Percentiles rank a stretch among this genome's conserved stretches.
Conservation (phyloP, 805 yeast genomes). For the Clavispora carvajalis region DNA sequence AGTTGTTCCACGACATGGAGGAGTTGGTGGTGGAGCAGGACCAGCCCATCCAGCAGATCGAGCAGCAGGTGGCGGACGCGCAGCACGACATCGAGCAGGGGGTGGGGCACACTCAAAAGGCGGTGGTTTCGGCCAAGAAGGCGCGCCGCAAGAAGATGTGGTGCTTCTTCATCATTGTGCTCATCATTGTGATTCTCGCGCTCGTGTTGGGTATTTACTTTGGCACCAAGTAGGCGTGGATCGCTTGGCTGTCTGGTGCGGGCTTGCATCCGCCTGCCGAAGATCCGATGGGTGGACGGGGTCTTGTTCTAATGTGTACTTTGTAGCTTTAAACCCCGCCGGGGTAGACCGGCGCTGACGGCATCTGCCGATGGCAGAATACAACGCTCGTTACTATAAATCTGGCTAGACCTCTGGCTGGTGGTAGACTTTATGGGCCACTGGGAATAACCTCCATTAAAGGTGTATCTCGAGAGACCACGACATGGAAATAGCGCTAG, state of each 20-base stretch:
- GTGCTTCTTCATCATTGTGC: slow-evolving; percentile 61
- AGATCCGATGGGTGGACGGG: too few species aligned
- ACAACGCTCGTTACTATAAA: too few species aligned
- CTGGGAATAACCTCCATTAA: too few species aligned
- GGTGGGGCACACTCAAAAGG: slow-evolving; percentile 88
- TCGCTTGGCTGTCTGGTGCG: slow-evolving; percentile 1
- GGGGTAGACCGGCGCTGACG: too few species aligned
- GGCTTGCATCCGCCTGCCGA: too few species aligned
- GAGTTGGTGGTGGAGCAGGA: slow-evolving; percentile 94
- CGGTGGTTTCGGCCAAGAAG: slow-evolving; percentile 79
- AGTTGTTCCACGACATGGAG: slow-evolving; percentile 94
- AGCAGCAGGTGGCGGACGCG: slow-evolving; percentile 74
- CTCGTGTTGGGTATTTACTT: slow-evolving; percentile 64
- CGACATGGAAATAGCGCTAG: too few species aligned
- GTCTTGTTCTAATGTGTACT: too few species aligned
- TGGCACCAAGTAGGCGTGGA: slow-evolving; percentile 18
- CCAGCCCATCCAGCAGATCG: slow-evolving; percentile 75
- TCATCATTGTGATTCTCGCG: slow-evolving; percentile 59
- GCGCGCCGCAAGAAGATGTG: slow-evolving; percentile 90
- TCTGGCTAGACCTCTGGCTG: too few species aligned
- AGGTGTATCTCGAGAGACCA: too few species aligned
- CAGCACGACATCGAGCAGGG: slow-evolving; percentile 92
- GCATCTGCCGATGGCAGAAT: too few species aligned
- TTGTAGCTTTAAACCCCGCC: too few species aligned
- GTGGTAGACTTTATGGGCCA: too few species aligned